A percentile compares a stretch with the other conserved stretches of the same genome.
phyloP scores from a whole-genome alignment of 352 stramenopile genomes.

The Phytophthora uliginosa region DNA sequence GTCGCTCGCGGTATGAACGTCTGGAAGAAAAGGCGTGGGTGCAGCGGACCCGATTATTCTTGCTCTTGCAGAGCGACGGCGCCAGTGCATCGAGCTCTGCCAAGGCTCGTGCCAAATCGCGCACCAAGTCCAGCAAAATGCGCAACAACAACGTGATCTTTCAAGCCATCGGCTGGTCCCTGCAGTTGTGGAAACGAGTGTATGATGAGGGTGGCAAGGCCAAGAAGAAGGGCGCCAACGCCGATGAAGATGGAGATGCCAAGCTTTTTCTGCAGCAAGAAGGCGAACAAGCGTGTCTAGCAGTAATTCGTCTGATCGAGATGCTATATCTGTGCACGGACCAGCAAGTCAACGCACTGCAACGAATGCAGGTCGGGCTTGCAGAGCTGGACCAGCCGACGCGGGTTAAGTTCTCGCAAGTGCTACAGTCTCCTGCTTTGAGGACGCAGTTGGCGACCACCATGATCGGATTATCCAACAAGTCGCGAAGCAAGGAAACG shows the following conservation, averaged over 20 bases:
- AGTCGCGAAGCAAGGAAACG: conserved; percentile 78
- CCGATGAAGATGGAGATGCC: neutral
- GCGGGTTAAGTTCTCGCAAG: conserved; percentile 69
- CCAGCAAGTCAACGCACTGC: conserved; percentile 78
- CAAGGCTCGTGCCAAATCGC: conserved; percentile 46
- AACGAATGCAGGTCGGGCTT: conserved; percentile 72
- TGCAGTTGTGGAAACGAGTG: conserved; percentile 77
- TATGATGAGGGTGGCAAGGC: conserved; percentile 54
- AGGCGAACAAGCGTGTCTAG: conserved; percentile 69
- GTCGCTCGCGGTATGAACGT: conserved; percentile 58
- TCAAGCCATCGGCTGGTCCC: conserved; percentile 55
- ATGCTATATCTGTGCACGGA: conserved; percentile 85
- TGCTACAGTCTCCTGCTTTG: conserved; percentile 68
- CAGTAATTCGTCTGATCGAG: conserved; percentile 77
- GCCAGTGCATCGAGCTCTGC: conserved; percentile 25
- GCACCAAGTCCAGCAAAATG: conserved; percentile 55
- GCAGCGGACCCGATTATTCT: conserved; percentile 67
- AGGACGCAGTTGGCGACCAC: conserved; percentile 70
- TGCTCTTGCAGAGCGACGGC: conserved; percentile 61
- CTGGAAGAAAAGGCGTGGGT: conserved; percentile 66
- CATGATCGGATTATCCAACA: conserved; percentile 79
- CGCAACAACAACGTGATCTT: conserved; percentile 80
- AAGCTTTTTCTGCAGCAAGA: conserved; percentile 54
- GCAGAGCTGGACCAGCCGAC: conserved; percentile 62
- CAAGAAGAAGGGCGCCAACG: conserved; percentile 36